Evolutionary conservation across 129 eudicot species (phyloP).

Genomic region (Escallonia herrerae): DNA sequence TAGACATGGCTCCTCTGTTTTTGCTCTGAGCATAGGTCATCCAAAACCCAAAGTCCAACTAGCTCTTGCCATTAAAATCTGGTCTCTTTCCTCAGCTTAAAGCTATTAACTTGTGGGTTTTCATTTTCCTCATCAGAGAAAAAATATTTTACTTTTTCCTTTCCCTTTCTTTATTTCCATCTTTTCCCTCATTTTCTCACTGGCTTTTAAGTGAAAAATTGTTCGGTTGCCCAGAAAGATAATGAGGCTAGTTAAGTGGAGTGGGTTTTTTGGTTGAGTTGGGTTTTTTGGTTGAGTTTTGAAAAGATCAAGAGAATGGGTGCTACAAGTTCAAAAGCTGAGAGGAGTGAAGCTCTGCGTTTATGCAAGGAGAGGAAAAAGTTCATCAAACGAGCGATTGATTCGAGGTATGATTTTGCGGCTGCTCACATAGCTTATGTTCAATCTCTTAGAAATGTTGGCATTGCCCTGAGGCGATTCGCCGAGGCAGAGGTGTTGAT

Average conservation of each 20-base stretch:
- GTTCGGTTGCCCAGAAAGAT: not conserved
- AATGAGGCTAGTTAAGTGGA: no score
- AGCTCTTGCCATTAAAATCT: not conserved
- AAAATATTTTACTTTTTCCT: no score
- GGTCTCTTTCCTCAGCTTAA: not conserved
- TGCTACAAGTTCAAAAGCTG: constrained; percentile 57
- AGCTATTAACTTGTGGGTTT: not conserved
- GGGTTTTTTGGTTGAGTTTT: not conserved
- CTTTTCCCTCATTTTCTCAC: not conserved
- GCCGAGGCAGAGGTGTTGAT: constrained; percentile 76
- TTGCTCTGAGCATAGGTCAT: not conserved
- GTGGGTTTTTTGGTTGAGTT: not conserved
- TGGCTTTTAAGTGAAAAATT: not conserved
- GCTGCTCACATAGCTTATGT: constrained; percentile 88
- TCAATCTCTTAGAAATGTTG: constrained; percentile 61
- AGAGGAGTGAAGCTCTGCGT: constrained; percentile 62
- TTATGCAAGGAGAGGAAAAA: constrained; percentile 78
- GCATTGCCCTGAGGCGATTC: constrained; percentile 64
- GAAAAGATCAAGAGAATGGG: constrained; percentile 45
- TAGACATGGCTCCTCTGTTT: constrained; percentile 3
- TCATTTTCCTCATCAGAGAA: not conserved
- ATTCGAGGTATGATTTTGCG: constrained; percentile 83
- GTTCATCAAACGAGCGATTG: constrained; percentile 72
- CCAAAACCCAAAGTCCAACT: no score
- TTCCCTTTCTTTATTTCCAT: no score